Base-by-base conservation (phyloP, 371 early-diverging fungal species). In the Blakeslea trispora region DNA sequence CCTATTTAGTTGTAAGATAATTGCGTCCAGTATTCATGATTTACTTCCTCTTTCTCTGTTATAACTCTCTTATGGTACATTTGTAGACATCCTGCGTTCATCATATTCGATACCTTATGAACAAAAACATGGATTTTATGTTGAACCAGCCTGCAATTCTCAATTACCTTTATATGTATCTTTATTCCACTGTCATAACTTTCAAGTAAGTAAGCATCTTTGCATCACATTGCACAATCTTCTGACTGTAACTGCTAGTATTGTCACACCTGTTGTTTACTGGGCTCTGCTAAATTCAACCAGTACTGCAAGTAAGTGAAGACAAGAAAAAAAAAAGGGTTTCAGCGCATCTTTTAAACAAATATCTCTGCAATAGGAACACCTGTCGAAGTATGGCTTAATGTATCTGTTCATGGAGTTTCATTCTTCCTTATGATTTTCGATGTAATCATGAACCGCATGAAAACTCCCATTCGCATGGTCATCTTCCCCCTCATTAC, bases 251-350 rank as follows among this genome's bases (percentile, higher is more conserved):
- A 7, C 28, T 7, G 40, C 39, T n/a, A 78, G 79, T 40, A 72
- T 84, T 35, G 64, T 82, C 15, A 82, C 82, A n/a, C 85, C 85
- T 14, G 70, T 84, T 47, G 79, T 84, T 15, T 84, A 66, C 53
- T 84, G 85, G 85, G 51, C 69, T 15, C 42, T 76, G 55, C 55
- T 71, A 51, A 37, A 23, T 40, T 32, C 18, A 35, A 22, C 9
- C 37, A 37, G 37, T 37, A 37, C 37, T 6, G 37, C 37, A 14
- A 37, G 37, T 37, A 37, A 37, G 37, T 37, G 2, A n/a, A n/a
- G n/a, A 11, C 37, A 37, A 37, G 3, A 10, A 10, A 2, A 37
- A 7, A 28, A 28, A 28, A 28, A 28, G 7, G 7, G 28, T 28
- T 28, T 28, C 28, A 5, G 28, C 7, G 28, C 7, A 28, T 28